phyloP scores from a whole-genome alignment of 2,329 filamentous ascomycete genomes.

The Coniochaeta prunicola region DNA sequence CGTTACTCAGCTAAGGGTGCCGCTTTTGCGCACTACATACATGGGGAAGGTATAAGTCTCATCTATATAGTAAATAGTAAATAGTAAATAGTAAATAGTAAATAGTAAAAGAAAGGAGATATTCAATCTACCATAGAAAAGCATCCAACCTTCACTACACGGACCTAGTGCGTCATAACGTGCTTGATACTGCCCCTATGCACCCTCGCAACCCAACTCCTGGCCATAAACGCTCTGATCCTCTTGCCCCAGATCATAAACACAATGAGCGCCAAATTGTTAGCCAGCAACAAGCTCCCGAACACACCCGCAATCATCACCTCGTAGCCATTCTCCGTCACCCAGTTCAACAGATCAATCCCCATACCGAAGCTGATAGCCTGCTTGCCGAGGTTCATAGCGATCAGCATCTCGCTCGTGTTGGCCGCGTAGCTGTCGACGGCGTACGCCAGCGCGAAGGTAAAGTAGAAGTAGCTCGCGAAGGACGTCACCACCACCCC shows the following conservation, averaged over 20 bases:
- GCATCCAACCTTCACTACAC: not conserved
- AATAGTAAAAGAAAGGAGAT: not conserved
- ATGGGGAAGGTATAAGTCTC: no score
- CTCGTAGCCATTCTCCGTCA: slow-evolving; percentile 38
- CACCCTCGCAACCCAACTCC: slow-evolving; percentile 38
- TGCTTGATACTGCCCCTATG: slow-evolving; percentile 27
- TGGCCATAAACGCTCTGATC: slow-evolving; percentile 36
- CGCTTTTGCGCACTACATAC: no score
- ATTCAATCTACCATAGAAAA: not conserved
- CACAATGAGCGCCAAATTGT: slow-evolving; percentile 38
- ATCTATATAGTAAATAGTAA: no score
- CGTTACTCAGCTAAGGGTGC: no score
- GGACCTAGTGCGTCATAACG: slow-evolving; percentile 21
- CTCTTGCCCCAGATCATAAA: slow-evolving; percentile 45
- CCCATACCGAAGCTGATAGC: slow-evolving; percentile 47
- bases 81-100: no score
- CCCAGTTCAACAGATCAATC: slow-evolving; percentile 42
- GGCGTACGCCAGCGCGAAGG: slow-evolving; percentile 52
- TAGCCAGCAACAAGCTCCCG: slow-evolving; percentile 36
- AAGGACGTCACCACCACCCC: slow-evolving; percentile 42
- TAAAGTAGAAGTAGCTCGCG: slow-evolving; percentile 46
- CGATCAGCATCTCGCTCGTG: slow-evolving; percentile 56
- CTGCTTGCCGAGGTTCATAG: slow-evolving; percentile 51
- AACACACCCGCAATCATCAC: slow-evolving; percentile 45
- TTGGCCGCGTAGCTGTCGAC: slow-evolving; percentile 52